A percentile compares a stretch with the other conserved stretches of the same genome.
These are phyloP conservation scores for Populus hybrid DNA, from an alignment of 441 rosid genomes.

Conservation along the genomic window DNA sequence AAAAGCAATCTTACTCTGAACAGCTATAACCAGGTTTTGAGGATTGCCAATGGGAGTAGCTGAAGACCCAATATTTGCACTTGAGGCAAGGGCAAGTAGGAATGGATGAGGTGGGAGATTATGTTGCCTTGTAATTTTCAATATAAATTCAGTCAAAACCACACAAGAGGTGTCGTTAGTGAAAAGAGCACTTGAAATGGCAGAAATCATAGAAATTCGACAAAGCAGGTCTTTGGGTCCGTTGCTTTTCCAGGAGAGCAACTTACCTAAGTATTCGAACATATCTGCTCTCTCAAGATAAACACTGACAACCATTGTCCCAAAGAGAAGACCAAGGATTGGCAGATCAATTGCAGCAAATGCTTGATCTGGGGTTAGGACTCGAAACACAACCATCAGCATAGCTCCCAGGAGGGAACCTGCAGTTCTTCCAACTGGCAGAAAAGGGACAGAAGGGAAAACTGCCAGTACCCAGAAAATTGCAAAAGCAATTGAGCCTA, in stretches of 20 bases:
- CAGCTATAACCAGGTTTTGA: conserved; percentile 78
- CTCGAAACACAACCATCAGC: conserved; percentile 79
- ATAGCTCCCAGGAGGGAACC: conserved; percentile 78
- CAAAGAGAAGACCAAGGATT: conserved; percentile 82
- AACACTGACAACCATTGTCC: conserved; percentile 81
- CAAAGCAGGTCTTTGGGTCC: conserved; percentile 73
- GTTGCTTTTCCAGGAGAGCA: conserved; percentile 64
- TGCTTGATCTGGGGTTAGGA: conserved; percentile 69
- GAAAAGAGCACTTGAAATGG: conserved; percentile 77
- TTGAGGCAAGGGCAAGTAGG: conserved; percentile 69
- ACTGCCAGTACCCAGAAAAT: conserved; percentile 85
- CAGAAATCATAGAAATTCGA: conserved; percentile 67
- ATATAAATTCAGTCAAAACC: conserved; percentile 67
- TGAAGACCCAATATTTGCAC: conserved; percentile 81
- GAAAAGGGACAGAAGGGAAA: conserved; percentile 68
- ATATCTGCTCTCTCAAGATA: conserved; percentile 82
- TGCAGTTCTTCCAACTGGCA: conserved; percentile 87
- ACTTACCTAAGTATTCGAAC: conserved; percentile 65
- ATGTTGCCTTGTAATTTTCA: conserved; percentile 69
- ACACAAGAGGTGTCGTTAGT: conserved; percentile 87
- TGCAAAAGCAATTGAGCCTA: conserved; percentile 66
- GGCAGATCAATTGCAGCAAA: conserved; percentile 79
- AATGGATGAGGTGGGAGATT: conserved; percentile 75
- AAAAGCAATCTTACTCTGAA: conserved; percentile 55
- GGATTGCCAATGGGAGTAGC: conserved; percentile 91